phyloP scores from a whole-genome alignment of 306 rosid genomes.

The Mimosa pudica region DNA sequence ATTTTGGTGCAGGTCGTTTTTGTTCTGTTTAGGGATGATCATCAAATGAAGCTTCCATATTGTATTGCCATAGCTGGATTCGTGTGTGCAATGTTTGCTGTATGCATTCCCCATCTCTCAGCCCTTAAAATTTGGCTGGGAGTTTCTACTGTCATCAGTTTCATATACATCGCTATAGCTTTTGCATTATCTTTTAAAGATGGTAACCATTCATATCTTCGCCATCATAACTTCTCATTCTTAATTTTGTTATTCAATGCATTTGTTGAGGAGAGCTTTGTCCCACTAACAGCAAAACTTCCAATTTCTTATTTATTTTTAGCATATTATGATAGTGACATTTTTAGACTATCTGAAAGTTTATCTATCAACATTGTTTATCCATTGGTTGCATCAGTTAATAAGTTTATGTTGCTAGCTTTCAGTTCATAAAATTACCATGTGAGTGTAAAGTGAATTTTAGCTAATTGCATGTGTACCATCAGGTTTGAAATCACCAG shows the following conservation, averaged over 20 bases:
- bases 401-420: constrained; percentile 10
- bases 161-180: constrained; percentile 61
- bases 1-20: constrained; percentile 61
- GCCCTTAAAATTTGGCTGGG: constrained; percentile 92
- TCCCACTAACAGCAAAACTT: too few species aligned
- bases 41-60: constrained; percentile 77
- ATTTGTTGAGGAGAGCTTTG: background rate
- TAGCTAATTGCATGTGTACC: constrained; percentile 22
- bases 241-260: background rate
- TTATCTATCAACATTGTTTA: background rate
- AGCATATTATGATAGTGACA: too few species aligned
- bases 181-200: constrained; percentile 65
- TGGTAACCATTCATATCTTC: constrained; percentile 57
- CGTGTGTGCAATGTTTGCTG: constrained; percentile 81
- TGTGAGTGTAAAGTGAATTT: background rate
- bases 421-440: constrained; percentile 4
- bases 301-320: too few species aligned
- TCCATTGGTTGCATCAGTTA: background rate
- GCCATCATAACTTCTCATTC: background rate
- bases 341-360: background rate
- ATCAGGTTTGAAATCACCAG: constrained; percentile 68
- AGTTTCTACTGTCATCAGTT: constrained; percentile 81
- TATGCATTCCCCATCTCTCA: constrained; percentile 88
- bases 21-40: constrained; percentile 69
- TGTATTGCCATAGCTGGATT: constrained; percentile 77